Base-by-base conservation (phyloP, 768 basidiomycete species). In the Melanogaster broomeanus region DNA sequence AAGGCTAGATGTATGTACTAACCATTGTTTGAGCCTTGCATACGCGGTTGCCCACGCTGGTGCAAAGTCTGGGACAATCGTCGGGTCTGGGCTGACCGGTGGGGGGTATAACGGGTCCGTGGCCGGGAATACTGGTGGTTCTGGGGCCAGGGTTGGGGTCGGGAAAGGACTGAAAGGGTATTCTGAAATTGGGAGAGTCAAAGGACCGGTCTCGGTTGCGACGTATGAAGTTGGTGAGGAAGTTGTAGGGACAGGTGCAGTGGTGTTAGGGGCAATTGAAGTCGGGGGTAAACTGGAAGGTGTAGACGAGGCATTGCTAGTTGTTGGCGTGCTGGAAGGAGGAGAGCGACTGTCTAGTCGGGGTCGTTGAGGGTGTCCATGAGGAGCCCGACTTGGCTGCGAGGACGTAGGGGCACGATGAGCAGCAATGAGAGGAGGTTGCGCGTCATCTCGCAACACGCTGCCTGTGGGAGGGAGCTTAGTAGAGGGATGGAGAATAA, bases 121-220 rank as follows among this genome's bases (percentile, higher is more conserved):
- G 10, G 71, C 67, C 10, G 81, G 80, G 61, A 79, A 87, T 5
- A 80, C 65, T 8, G 77, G 77, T 0, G 80, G 74, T 44, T 81
- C 67, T 7, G 87, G 76, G 0, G 70, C 58, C 48, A 82, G 77
- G 1, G 81, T 77, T 15, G 87, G 84, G 13, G 79, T 74, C 2
- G 87, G 84, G 73, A 79, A 86, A 4, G 84, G 77, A 12, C 76
- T 68, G 73, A 88, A 87, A 2, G 76, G 56, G 47, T 74, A 73
- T 0, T 65, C 57, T 18, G 73, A 66, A 42, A 77, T 72, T 13
- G 78, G 76, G 28, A 76, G 43, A 22, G 67, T 71, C 13, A 65
- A 48, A 41, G 61, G 67, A 12, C 53, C 63, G 3, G 56, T 55
- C 31, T 60, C 57, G 9, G 64, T 60, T 0, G 60, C 34, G 13